phyloP scores from a whole-genome alignment of 1,284 basidiomycete species.

The Sutorius eximius region DNA sequence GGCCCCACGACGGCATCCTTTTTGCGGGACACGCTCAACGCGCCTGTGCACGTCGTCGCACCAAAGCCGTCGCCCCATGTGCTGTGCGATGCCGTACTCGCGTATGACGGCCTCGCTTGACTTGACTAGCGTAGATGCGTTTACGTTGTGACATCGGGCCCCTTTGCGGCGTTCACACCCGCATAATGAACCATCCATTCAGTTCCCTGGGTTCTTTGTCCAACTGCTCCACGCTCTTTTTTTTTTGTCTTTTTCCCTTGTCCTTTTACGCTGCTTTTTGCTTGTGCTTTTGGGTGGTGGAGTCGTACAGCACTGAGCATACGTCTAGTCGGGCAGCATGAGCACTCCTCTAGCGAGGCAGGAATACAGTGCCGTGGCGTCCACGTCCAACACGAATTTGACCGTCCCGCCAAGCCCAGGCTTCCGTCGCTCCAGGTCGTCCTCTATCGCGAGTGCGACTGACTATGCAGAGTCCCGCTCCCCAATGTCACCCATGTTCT shows the following conservation, averaged over 20 bases:
- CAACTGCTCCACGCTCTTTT: slow-evolving; percentile 22
- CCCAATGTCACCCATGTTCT: slow-evolving; percentile 11
- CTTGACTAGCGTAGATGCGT: neutral
- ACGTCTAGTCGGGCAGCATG: slow-evolving; percentile 18
- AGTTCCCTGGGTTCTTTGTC: neutral
- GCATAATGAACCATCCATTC: neutral
- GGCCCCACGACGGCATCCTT: slow-evolving; percentile 64
- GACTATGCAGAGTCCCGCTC: slow-evolving; percentile 20
- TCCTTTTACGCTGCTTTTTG: neutral
- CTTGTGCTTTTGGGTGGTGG: neutral
- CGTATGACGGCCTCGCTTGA: slow-evolving; percentile 15
- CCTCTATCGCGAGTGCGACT: slow-evolving; percentile 19
- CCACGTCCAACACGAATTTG: slow-evolving; percentile 27
- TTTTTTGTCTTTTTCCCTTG: slow-evolving; percentile 5
- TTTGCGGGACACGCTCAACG: slow-evolving; percentile 44
- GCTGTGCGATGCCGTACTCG: slow-evolving; percentile 42
- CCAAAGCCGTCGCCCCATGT: slow-evolving; percentile 56
- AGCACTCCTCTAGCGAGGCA: slow-evolving; percentile 24
- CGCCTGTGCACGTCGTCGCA: slow-evolving; percentile 55
- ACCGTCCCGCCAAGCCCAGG: slow-evolving; percentile 17
- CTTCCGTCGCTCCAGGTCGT: slow-evolving; percentile 15
- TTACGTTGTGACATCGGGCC: slow-evolving; percentile 15
- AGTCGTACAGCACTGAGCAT: neutral
- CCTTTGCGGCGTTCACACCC: neutral
- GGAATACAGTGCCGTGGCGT: slow-evolving; percentile 31